Conservation (phyloP, 2,329 filamentous ascomycete genomes). For the Aspergillus tubingensis region DNA sequence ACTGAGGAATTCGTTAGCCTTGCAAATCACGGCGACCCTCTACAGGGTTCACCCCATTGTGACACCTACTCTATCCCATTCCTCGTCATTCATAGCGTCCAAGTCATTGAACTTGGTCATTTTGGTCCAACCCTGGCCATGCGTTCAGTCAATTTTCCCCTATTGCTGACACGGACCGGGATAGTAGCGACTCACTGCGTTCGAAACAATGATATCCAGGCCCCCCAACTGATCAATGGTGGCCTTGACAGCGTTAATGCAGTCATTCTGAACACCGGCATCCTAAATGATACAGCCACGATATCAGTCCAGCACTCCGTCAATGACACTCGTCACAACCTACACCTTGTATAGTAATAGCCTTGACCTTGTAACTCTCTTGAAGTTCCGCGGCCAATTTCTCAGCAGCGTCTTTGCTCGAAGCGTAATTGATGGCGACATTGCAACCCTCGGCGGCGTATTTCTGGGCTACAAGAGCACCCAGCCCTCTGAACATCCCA, state of each 20-base stretch:
- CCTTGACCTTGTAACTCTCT: constrained; percentile 53
- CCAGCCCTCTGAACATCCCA: constrained; percentile 60
- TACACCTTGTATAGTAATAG: constrained; percentile 63
- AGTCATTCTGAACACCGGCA: constrained; percentile 61
- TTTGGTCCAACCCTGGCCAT: constrained; percentile 60
- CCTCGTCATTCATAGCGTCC: constrained; percentile 59
- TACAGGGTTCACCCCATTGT: background rate
- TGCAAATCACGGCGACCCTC: background rate
- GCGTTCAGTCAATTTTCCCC: constrained; percentile 1
- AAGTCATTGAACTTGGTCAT: constrained; percentile 60
- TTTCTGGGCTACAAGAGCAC: constrained; percentile 65
- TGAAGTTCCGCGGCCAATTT: constrained; percentile 59
- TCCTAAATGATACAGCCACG: constrained; percentile 49
- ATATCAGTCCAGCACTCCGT: constrained; percentile 6
- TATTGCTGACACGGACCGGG: background rate
- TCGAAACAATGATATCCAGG: constrained; percentile 76
- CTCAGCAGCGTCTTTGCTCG: constrained; percentile 61
- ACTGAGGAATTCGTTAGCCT: constrained; percentile 38
- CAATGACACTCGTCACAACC: constrained; percentile 23
- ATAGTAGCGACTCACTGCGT: constrained; percentile 55
- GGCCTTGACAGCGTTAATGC: constrained; percentile 60
- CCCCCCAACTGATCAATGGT: constrained; percentile 64
- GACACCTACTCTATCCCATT: constrained; percentile 61
- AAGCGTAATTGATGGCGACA: constrained; percentile 73
- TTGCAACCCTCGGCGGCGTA: constrained; percentile 70